Conservation (phyloP, 441 rosid species). For the Adansonia madagascariensis region DNA sequence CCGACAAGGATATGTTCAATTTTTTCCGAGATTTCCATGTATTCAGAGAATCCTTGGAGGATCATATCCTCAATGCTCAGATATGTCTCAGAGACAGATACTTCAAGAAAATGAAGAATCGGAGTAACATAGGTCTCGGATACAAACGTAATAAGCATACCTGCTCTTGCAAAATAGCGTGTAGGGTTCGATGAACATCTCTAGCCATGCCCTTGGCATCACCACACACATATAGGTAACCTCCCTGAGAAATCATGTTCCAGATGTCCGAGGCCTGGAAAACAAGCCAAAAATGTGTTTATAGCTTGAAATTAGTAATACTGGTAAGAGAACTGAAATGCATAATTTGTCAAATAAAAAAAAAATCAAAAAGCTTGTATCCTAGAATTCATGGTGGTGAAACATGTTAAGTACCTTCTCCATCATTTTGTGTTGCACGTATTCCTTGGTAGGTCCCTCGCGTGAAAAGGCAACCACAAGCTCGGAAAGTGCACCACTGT, state of each 20-base stretch:
- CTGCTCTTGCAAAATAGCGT: slow-evolving; percentile 65
- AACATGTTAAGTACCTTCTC: slow-evolving; percentile 63
- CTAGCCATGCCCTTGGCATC: slow-evolving; percentile 86
- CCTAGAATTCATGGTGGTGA: slow-evolving; percentile 16
- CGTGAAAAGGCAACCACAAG: slow-evolving; percentile 88
- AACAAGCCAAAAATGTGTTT: background rate
- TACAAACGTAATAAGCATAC: slow-evolving; percentile 30
- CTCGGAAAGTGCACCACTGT: slow-evolving; percentile 79
- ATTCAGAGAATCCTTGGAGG: too few relatives aligned
- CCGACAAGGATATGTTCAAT: too few relatives aligned
- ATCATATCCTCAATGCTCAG: too few relatives aligned
- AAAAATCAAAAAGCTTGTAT: background rate
- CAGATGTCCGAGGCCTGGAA: slow-evolving; percentile 60
- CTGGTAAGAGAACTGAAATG: background rate
- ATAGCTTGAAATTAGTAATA: background rate
- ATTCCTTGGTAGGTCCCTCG: slow-evolving; percentile 92
- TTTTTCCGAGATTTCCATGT: too few relatives aligned
- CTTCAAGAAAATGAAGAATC: too few relatives aligned
- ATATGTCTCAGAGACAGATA: too few relatives aligned
- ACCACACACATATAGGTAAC: slow-evolving; percentile 70
- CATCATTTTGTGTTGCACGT: slow-evolving; percentile 93
- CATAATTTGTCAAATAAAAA: background rate
- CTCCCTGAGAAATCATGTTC: slow-evolving; percentile 60
- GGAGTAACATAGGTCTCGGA: too few relatives aligned
- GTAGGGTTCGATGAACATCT: slow-evolving; percentile 69